phyloP scores from a whole-genome alignment of 805 yeast species.

The Metschnikowia baotianmanensis region DNA sequence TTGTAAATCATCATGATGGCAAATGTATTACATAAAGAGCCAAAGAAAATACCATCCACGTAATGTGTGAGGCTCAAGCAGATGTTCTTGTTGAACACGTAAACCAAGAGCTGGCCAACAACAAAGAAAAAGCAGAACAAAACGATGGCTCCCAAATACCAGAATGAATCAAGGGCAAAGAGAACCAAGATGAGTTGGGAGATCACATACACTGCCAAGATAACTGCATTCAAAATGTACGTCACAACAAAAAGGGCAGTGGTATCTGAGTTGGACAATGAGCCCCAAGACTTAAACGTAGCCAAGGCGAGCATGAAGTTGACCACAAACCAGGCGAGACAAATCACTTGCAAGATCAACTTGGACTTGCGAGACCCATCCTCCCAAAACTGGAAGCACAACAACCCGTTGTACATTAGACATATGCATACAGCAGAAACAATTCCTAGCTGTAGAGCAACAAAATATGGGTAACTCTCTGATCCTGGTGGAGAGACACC shows the following conservation, averaged over 20 bases:
- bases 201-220: constrained; percentile 58
- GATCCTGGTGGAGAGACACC: constrained; percentile 92
- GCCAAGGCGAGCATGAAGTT: constrained; percentile 66
- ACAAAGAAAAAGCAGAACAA: constrained; percentile 72
- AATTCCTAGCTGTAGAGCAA: constrained; percentile 74
- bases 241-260: constrained; percentile 66
- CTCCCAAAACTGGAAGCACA: constrained; percentile 91
- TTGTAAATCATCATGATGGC: constrained; percentile 94
- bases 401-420: constrained; percentile 67
- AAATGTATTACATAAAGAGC: constrained; percentile 74
- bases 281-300: constrained; percentile 67
- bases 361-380: constrained; percentile 78
- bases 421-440: constrained; percentile 70
- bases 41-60: constrained; percentile 86
- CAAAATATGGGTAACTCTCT: constrained; percentile 72
- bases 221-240: constrained; percentile 68
- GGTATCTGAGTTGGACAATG: constrained; percentile 52
- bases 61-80: constrained; percentile 80
- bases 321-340: constrained; percentile 57
- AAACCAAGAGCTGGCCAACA: constrained; percentile 75
- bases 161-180: constrained; percentile 66
- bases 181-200: constrained; percentile 69
- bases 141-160: constrained; percentile 87
- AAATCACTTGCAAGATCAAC: constrained; percentile 49
- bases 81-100: constrained; percentile 62